Conservation (phyloP, 2,329 filamentous ascomycete genomes). For the Ambrosiella cleistominuta region DNA sequence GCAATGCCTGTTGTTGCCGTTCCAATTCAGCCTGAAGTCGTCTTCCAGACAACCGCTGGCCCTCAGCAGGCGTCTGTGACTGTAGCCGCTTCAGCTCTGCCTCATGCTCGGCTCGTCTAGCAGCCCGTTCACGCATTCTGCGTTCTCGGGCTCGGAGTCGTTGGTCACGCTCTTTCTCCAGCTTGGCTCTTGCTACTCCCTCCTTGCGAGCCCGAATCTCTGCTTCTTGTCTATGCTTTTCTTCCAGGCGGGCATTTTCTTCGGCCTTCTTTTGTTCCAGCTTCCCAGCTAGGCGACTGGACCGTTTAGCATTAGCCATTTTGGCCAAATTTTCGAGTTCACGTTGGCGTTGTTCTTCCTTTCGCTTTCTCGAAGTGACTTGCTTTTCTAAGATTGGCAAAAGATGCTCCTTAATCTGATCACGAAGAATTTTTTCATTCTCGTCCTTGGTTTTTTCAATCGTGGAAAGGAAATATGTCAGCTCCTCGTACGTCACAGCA, state of each 20-base stretch:
- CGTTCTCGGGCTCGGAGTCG: constrained; percentile 72
- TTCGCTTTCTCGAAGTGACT: constrained; percentile 54
- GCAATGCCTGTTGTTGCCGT: constrained; percentile 57
- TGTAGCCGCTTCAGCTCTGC: constrained; percentile 67
- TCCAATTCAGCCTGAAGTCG: constrained; percentile 62
- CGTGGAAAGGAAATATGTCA: constrained; percentile 50
- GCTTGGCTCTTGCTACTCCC: constrained; percentile 31
- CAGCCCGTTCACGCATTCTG: constrained; percentile 69
- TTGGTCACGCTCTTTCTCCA: constrained; percentile 58
- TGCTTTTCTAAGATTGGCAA: constrained; percentile 71
- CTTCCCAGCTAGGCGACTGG: constrained; percentile 60
- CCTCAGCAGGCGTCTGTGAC: background rate
- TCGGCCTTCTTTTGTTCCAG: constrained; percentile 14
- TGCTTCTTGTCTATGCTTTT: constrained; percentile 31
- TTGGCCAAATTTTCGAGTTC: constrained; percentile 70
- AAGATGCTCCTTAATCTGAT: constrained; percentile 58
- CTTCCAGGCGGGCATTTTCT: constrained; percentile 4
- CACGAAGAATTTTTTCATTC: constrained; percentile 65
- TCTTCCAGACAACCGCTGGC: constrained; percentile 10
- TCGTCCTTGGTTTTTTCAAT: constrained; percentile 62
- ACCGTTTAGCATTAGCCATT: constrained; percentile 84
- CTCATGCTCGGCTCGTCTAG: constrained; percentile 66
- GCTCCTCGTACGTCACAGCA: constrained; percentile 64
- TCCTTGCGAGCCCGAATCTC: constrained; percentile 50
- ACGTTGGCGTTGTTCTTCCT: constrained; percentile 51